Base-by-base conservation (phyloP, 108 stramenopile species). In the Pseudonitzschia multistriata region DNA sequence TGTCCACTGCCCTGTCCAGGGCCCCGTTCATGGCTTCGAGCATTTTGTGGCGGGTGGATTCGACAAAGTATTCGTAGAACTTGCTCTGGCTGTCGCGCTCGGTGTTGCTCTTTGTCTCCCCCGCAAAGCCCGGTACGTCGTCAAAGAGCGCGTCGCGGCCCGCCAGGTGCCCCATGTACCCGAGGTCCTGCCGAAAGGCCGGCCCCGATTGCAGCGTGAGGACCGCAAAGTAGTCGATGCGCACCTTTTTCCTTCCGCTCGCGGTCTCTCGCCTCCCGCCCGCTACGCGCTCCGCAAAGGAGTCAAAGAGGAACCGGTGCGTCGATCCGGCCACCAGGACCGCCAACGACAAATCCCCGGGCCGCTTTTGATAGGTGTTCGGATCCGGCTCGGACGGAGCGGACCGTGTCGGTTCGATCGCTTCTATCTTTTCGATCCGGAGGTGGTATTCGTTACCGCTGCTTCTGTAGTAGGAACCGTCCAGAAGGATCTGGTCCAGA, bases 241-340 rank as follows among this genome's bases (percentile, higher is more conserved):
- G 35, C 0, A 45, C 39, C 0, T 2, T 3, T 1, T 11, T 13
- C 27, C n/a, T 14, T 45, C 11, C 15, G n/a, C 52, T 53, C 11
- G 25, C 30, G 34, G n/a, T 62, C 21, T 11, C 3, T 28, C 17
- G 10, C 39, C 0, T 40, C 10, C 10, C 40, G 7, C 40, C 40
- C 19, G 34, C 42, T 13, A 64, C 63, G 34, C 47, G 63, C 14
- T 64, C 25, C 5, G 47, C 63, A 29, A 47, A 45, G 22, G 63
- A 64, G 28, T 64, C 42, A 24, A 64, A 64, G 8, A 64, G 21
- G 13, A 64, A 47, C 3, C 63, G 63, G 5, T 64, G 63, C 34
- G 63, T 47, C 0, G 63, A 64, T 64, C 63, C 63, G 3, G 63
- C 63, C 40, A 64, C 63, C 34, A 64, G 14, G 0, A 64, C 42